Evolutionary conservation across 2,329 filamentous ascomycete genomes (phyloP).

Genomic region (Talaromyces sp.): DNA sequence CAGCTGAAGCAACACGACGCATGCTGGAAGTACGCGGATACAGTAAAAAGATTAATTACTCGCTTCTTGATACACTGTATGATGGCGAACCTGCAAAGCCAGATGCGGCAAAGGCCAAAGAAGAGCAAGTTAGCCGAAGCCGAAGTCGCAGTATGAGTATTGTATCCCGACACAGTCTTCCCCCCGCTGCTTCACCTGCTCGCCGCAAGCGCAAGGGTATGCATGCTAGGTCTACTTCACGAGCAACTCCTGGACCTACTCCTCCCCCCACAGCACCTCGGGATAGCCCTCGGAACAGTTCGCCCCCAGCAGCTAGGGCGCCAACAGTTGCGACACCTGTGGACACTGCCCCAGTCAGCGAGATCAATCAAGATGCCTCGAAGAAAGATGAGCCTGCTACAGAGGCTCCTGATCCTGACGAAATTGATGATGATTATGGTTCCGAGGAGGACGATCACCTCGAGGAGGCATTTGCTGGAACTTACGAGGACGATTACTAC

Average conservation of each 20-base stretch:
- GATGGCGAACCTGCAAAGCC: conserved; percentile 37
- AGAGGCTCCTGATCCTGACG: conserved; percentile 26
- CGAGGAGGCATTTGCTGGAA: conserved; percentile 40
- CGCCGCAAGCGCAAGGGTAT: not conserved
- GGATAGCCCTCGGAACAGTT: too few relatives aligned
- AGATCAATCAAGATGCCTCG: conserved; percentile 7
- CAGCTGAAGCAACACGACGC: conserved; percentile 69
- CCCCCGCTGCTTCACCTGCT: conserved; percentile 9
- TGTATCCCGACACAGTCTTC: conserved; percentile 8
- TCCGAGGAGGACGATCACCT: conserved; percentile 32
- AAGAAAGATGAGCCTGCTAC: conserved; percentile 8
- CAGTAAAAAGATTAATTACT: conserved; percentile 75
- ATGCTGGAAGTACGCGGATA: conserved; percentile 69
- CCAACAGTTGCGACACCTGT: not conserved
- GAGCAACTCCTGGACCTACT: conserved; percentile 15
- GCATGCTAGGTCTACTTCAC: conserved; percentile 7
- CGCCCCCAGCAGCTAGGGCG: not conserved
- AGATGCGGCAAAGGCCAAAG: conserved; percentile 23
- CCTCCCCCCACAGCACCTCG: conserved; percentile 14
- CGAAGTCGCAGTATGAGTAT: conserved; percentile 4
- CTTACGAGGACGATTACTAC: conserved; percentile 24
- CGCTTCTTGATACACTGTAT: conserved; percentile 43
- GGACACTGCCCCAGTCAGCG: not conserved
- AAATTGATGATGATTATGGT: conserved; percentile 35
- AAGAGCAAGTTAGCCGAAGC: not conserved